Percentiles rank a stretch among this genome's conserved stretches.
Evolutionary conservation across 257 asterid genomes (phyloP).

Genomic region (Linaria vulgaris): DNA sequence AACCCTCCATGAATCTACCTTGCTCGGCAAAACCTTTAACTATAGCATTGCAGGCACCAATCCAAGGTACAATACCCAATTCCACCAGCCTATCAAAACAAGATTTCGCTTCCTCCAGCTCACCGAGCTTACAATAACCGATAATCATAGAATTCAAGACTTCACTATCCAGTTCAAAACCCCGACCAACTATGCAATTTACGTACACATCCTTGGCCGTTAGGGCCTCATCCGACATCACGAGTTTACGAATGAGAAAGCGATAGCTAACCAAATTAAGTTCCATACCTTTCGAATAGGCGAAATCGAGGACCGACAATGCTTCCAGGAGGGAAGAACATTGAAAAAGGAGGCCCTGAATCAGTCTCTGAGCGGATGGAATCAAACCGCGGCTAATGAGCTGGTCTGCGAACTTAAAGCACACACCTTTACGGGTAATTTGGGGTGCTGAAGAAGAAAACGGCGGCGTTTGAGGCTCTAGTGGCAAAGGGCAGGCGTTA

Average conservation of each 20-base stretch:
- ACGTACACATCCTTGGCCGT: slow-evolving; percentile 45
- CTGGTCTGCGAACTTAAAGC: slow-evolving; percentile 41
- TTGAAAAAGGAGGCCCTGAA: slow-evolving; percentile 42
- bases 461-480: slow-evolving; percentile 31
- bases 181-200: slow-evolving; percentile 32
- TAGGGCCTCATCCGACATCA: slow-evolving; percentile 36
- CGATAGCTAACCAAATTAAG: slow-evolving; percentile 38
- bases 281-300: slow-evolving; percentile 40
- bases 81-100: slow-evolving; percentile 38
- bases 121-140: slow-evolving; percentile 55
- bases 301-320: slow-evolving; percentile 38
- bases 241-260: slow-evolving; percentile 45
- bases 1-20: slow-evolving; percentile 45
- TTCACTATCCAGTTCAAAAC: slow-evolving; percentile 28
- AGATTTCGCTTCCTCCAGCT: slow-evolving; percentile 50
- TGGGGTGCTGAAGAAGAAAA: slow-evolving; percentile 23
- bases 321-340: slow-evolving; percentile 42
- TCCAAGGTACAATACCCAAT: slow-evolving; percentile 31
- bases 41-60: slow-evolving; percentile 46
- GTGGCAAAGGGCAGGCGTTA: slow-evolving; percentile 46
- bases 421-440: slow-evolving; percentile 29
- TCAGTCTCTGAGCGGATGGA: slow-evolving; percentile 43
- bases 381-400: slow-evolving; percentile 46
- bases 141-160: slow-evolving; percentile 54
- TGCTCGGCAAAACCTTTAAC: slow-evolving; percentile 33